Conservation (phyloP, 2,329 filamentous ascomycete genomes). For the Tolypocladium paradoxum region DNA sequence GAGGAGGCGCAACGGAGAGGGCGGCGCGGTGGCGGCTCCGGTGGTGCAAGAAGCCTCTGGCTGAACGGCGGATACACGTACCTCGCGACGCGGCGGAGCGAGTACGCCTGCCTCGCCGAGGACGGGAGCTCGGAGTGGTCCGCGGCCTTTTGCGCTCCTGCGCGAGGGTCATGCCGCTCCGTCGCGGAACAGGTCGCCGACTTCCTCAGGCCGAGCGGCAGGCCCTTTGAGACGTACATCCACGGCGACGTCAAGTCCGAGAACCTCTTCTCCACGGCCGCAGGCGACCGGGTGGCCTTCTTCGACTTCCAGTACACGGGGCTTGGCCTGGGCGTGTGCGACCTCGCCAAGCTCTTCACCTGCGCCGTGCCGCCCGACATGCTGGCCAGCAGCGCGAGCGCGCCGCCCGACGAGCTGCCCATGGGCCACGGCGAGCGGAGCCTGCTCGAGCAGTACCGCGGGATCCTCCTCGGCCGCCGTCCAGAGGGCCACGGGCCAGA, state of each 20-base stretch:
- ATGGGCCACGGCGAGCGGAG: conserved; percentile 40
- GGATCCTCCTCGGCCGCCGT: conserved; percentile 16
- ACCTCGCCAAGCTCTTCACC: conserved; percentile 56
- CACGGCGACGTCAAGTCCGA: conserved; percentile 63
- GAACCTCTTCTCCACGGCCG: conserved; percentile 48
- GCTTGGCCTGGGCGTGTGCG: conserved; percentile 52
- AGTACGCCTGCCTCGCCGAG: conserved; percentile 37
- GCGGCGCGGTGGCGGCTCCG: conserved; percentile 3
- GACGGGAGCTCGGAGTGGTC: conserved; percentile 46
- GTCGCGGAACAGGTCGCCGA: conserved; percentile 42
- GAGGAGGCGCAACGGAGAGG: conserved; percentile 31
- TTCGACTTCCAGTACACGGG: conserved; percentile 63
- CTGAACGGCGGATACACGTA: conserved; percentile 61
- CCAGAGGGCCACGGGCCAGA: not conserved
- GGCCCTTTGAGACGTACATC: conserved; percentile 43
- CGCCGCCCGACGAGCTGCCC: conserved; percentile 24
- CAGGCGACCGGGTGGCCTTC: conserved; percentile 44
- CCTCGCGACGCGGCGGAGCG: conserved; percentile 48
- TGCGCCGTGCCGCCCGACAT: conserved; percentile 49
- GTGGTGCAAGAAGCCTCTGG: conserved; percentile 36
- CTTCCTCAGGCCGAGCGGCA: conserved; percentile 34
- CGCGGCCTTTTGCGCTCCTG: conserved; percentile 29
- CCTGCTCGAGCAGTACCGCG: conserved; percentile 41
- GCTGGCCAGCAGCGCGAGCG: conserved; percentile 24
- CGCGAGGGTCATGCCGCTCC: conserved; percentile 15